A percentile compares a stretch with the other conserved stretches of the same genome.
Conservation (phyloP, 2,329 filamentous ascomycete genomes). For the Xenoacremonium recifei region DNA sequence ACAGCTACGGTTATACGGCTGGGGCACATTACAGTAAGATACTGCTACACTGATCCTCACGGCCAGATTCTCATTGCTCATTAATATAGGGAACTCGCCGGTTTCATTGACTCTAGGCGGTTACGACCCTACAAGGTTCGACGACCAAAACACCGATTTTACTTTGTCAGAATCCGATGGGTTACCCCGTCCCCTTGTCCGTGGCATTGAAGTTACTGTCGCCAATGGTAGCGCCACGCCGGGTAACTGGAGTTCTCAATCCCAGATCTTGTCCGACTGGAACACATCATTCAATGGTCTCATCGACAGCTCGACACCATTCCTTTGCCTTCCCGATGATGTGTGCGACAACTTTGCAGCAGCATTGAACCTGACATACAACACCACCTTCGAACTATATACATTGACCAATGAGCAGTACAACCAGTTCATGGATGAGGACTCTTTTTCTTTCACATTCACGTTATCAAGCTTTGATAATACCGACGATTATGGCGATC, state of each 20-base stretch:
- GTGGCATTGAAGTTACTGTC: conserved; percentile 50
- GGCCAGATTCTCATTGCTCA: conserved; percentile 8
- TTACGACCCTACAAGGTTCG: conserved; percentile 63
- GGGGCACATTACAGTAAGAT: conserved; percentile 69
- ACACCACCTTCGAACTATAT: conserved; percentile 63
- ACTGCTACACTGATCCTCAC: neutral
- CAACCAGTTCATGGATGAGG: conserved; percentile 39
- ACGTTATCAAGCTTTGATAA: conserved; percentile 55
- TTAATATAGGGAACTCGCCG: conserved; percentile 35
- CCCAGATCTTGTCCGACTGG: conserved; percentile 41
- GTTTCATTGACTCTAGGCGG: conserved; percentile 67
- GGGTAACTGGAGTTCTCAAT: conserved; percentile 38
- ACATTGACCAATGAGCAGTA: conserved; percentile 59
- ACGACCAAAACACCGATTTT: conserved; percentile 60
- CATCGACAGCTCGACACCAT: conserved; percentile 64
- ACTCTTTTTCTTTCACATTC: conserved; percentile 56
- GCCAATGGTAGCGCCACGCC: conserved; percentile 27
- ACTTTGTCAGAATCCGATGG: conserved; percentile 52
- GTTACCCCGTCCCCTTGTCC: conserved; percentile 58
- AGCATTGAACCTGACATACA: conserved; percentile 63
- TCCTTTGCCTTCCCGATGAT: conserved; percentile 59
- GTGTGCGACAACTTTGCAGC: conserved; percentile 65
- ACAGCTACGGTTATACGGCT: conserved; percentile 74
- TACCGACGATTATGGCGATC: conserved; percentile 49
- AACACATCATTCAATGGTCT: conserved; percentile 48